Evolutionary conservation across 73 alveolate genomes (phyloP), one percentile per base, ranked within the genome.

Genomic region (Breviolum minutum): DNA sequence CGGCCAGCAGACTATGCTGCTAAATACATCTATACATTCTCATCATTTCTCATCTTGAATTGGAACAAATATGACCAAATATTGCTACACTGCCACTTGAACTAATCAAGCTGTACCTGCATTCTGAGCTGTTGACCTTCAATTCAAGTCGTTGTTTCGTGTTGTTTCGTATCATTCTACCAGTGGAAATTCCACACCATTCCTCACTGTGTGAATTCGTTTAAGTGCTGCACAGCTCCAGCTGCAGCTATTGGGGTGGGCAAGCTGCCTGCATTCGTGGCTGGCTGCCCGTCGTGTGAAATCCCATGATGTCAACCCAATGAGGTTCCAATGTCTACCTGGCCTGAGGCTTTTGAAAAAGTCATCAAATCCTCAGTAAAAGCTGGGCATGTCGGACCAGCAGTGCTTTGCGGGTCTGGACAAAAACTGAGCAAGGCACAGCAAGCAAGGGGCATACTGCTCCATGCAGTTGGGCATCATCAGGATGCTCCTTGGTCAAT

Each of bases 311-410:
- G 32, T 12, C 87, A 14, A 11, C 29, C 16, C 13, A 70, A 71
- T 20, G 26, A 71, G 3, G 40, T 7, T 22, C 60, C 87, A 79
- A 64, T 16, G 77, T 68, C 77, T 68, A 22, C 24, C 8, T 22
- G 48, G 61, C 92, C 92, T 10, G 92, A 60, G 26, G 92, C 92
- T 61, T 83, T 83, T 24, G 92, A 83, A n/a, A 83, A 83, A 13
- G 92, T 83, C 76, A 83, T 54, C 73, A 83, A 27, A 26, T 83
- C 92, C 92, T 83, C 92, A 16, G 26, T 10, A 26, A 68, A 14
- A 68, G 4, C 1, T 68, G 1, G 77, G 24, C 77, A 22, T 68
- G 77, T 22, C 24, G 77, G 17, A 66, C 24, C 3, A 3, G 54
- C 54, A 40, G 54, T 40, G 54, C 54, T 3, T 40, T 40, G 54